Evolutionary conservation across 2,329 filamentous ascomycete genomes (phyloP).

Genomic region (Epichloe hybrida): DNA sequence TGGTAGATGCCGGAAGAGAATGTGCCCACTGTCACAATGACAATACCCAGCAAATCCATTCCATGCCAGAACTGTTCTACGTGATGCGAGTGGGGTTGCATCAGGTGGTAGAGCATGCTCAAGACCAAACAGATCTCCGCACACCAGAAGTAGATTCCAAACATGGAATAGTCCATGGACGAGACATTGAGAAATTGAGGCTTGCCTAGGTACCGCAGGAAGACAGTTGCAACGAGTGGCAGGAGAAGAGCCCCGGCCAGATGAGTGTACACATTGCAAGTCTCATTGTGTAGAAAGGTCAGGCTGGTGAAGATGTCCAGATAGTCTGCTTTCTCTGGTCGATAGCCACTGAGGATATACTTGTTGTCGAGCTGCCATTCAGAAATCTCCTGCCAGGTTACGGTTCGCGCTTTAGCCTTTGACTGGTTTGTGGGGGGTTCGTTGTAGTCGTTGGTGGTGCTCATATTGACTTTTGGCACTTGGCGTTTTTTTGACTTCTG

Average conservation of each 20-base stretch:
- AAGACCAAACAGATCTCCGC: slow-evolving; percentile 8
- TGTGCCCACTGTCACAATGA: slow-evolving; percentile 8
- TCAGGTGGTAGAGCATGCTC: slow-evolving; percentile 7
- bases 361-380: slow-evolving; percentile 7
- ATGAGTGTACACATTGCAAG: slow-evolving; percentile 8
- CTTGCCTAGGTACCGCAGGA: background rate
- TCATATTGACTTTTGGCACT: background rate
- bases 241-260: slow-evolving; percentile 6
- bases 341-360: slow-evolving; percentile 8
- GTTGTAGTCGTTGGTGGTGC: background rate
- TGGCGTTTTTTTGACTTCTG: background rate
- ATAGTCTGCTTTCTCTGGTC: slow-evolving; percentile 5
- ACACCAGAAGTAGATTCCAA: slow-evolving; percentile 7
- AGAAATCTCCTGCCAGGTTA: slow-evolving; percentile 4
- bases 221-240: slow-evolving; percentile 2
- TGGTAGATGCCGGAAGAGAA: slow-evolving; percentile 10
- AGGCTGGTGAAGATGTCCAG: slow-evolving; percentile 4
- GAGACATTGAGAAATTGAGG: slow-evolving; percentile 4
- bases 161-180: slow-evolving; percentile 6
- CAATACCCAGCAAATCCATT: slow-evolving; percentile 11
- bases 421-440: no score
- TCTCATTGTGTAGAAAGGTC: slow-evolving; percentile 8
- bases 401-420: slow-evolving; percentile 2
- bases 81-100: slow-evolving; percentile 7
- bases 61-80: slow-evolving; percentile 10